Evolutionary conservation across 257 asterid species (phyloP).

Genomic region (Nyctanthes arbortristis): DNA sequence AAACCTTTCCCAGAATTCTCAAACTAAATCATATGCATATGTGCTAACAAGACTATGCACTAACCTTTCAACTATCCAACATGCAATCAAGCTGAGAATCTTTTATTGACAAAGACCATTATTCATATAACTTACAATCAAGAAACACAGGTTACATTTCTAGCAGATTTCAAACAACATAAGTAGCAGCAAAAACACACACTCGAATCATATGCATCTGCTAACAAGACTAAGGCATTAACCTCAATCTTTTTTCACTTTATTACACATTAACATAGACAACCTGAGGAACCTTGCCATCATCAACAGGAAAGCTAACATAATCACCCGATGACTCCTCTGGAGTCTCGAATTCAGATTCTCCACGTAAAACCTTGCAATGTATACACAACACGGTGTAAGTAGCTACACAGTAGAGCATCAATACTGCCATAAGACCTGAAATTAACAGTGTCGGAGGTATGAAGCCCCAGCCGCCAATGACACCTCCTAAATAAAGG

Average conservation of each 20-base stretch:
- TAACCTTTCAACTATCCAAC: no score
- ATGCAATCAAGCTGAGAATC: no score
- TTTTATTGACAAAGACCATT: no score
- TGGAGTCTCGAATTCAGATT: conserved; percentile 76
- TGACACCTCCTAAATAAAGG: conserved; percentile 32
- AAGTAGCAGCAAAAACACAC: no score
- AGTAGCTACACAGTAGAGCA: conserved; percentile 47
- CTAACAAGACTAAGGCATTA: no score
- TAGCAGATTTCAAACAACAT: no score
- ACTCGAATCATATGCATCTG: background rate
- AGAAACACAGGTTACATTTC: background rate
- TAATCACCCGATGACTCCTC: conserved; percentile 81
- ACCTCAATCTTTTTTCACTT: background rate
- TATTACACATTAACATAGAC: conserved; percentile 61
- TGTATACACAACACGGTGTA: conserved; percentile 43
- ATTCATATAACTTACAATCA: no score
- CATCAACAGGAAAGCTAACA: conserved; percentile 76
- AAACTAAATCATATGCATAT: no score
- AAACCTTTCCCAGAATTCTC: no score
- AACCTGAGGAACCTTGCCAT: conserved; percentile 79
- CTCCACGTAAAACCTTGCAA: no score
- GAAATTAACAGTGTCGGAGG: conserved; percentile 46
- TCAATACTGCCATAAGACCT: conserved; percentile 30
- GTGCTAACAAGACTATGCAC: no score
- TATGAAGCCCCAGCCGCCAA: conserved; percentile 46